phyloP scores from a whole-genome alignment of 371 early-diverging fungal genomes.

The Rhizomucor pusillus region DNA sequence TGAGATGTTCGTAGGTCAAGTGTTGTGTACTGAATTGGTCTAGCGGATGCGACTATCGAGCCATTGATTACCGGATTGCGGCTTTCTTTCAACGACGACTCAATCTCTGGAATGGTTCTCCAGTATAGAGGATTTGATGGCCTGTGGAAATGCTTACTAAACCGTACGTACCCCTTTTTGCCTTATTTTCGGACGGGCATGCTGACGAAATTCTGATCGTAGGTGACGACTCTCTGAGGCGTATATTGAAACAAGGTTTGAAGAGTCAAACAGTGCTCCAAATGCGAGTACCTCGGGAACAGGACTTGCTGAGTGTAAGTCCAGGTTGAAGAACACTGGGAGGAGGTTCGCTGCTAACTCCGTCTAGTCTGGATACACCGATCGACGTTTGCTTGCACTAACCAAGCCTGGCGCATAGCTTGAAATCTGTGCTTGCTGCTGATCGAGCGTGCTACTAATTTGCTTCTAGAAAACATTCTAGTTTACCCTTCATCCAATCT shows the following conservation, averaged over 20 bases:
- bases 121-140: constrained; percentile 38
- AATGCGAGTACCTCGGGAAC: constrained; percentile 31
- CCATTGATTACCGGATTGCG: constrained; percentile 46
- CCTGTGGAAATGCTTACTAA: constrained; percentile 29
- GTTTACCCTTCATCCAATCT: too few species aligned
- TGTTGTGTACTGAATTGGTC: not conserved
- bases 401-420: constrained; percentile 25
- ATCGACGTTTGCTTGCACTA: constrained; percentile 37
- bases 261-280: constrained; percentile 22
- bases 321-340: not conserved
- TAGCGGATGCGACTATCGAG: constrained; percentile 54
- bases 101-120: constrained; percentile 47
- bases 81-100: constrained; percentile 40
- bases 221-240: constrained; percentile 31
- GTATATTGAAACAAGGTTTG: constrained; percentile 25
- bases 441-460: too few species aligned
- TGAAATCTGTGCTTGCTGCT: too few species aligned
- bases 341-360: not conserved
- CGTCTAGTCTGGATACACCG: constrained; percentile 43
- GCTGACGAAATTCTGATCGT: not conserved
- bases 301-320: constrained; percentile 28
- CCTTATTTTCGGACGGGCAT: not conserved
- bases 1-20: not conserved
- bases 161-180: constrained; percentile 17
- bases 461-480: too few species aligned